Conservation (phyloP, 306 rosid genomes). For the Cicer judaicum region DNA sequence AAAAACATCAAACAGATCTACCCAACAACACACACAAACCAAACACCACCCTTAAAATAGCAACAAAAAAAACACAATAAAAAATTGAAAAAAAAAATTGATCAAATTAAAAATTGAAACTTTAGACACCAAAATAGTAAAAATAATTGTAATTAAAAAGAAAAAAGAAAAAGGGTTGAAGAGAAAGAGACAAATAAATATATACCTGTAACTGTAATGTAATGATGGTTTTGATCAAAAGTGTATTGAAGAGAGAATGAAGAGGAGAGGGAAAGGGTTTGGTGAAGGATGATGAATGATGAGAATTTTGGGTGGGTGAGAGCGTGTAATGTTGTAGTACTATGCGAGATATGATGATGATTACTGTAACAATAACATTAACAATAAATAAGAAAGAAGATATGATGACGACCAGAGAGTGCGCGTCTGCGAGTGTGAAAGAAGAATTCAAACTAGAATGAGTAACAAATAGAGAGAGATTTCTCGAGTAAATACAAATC, state of each 20-base stretch:
- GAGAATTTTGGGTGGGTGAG: slow-evolving; percentile 32
- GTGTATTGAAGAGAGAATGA: slow-evolving; percentile 39
- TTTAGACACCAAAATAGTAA: background rate
- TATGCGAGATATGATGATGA: background rate
- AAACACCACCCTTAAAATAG: background rate
- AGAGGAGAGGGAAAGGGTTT: background rate
- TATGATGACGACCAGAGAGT: slow-evolving; percentile 32
- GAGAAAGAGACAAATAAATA: background rate
- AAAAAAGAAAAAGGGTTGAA: background rate
- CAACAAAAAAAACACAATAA: background rate
- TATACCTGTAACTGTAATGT: slow-evolving; percentile 31
- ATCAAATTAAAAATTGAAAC: slow-evolving; percentile 30
- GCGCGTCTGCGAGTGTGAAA: slow-evolving; percentile 53
- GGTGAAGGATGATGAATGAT: slow-evolving; percentile 8
- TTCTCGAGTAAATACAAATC: slow-evolving; percentile 53
- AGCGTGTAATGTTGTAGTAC: background rate
- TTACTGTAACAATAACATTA: too few relatives aligned
- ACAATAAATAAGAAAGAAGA: slow-evolving; percentile 39
- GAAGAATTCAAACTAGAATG: slow-evolving; percentile 59
- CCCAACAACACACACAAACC: slow-evolving; percentile 23
- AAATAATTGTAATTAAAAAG: too few relatives aligned
- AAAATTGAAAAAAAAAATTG: background rate
- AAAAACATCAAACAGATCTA: slow-evolving; percentile 47
- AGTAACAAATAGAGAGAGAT: slow-evolving; percentile 42
- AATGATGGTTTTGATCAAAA: slow-evolving; percentile 41